A percentile compares a stretch with the other conserved stretches of the same genome.
These are phyloP conservation scores for Solanum virginianum DNA, from an alignment of 257 asterid genomes.

Conservation along the genomic window DNA sequence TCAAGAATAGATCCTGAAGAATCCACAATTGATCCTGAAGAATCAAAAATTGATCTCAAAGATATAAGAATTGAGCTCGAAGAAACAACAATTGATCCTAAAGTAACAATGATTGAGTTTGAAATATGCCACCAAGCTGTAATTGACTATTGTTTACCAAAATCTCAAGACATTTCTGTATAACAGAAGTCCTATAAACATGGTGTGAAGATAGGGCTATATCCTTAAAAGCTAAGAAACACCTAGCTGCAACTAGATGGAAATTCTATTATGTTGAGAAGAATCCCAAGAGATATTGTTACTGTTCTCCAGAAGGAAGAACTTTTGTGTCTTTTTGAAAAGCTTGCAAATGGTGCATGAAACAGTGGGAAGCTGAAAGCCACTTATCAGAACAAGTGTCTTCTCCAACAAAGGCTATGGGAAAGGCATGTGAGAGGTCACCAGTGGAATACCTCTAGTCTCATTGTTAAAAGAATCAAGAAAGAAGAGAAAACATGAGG, in stretches of 20 bases:
- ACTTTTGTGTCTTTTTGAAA: conserved; percentile 30
- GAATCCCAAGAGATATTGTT: conserved; percentile 9
- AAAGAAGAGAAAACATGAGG: too few species aligned
- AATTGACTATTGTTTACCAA: conserved; percentile 11
- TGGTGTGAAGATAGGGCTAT: not conserved
- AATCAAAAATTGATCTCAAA: too few species aligned
- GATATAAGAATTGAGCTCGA: too few species aligned
- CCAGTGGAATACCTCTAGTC: too few species aligned
- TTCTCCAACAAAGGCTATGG: conserved; percentile 4
- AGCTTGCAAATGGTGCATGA: conserved; percentile 36
- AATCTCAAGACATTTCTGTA: not conserved
- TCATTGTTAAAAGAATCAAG: too few species aligned
- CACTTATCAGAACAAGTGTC: conserved; percentile 5
- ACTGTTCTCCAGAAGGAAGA: conserved; percentile 37
- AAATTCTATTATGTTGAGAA: conserved; percentile 1
- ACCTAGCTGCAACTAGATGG: conserved; percentile 65
- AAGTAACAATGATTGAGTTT: conserved; percentile 12
- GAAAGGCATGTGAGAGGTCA: not conserved
- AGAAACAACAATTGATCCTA: not conserved
- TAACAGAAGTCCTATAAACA: not conserved
- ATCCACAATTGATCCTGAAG: too few species aligned
- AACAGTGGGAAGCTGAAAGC: conserved; percentile 4
- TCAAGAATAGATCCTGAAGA: too few species aligned
- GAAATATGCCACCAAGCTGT: conserved; percentile 51
- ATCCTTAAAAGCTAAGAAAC: conserved; percentile 32